A percentile compares a stretch with the other conserved stretches of the same genome.
Evolutionary conservation across 2,329 filamentous ascomycete genomes (phyloP).

Genomic region (Grosmannia clavigera): DNA sequence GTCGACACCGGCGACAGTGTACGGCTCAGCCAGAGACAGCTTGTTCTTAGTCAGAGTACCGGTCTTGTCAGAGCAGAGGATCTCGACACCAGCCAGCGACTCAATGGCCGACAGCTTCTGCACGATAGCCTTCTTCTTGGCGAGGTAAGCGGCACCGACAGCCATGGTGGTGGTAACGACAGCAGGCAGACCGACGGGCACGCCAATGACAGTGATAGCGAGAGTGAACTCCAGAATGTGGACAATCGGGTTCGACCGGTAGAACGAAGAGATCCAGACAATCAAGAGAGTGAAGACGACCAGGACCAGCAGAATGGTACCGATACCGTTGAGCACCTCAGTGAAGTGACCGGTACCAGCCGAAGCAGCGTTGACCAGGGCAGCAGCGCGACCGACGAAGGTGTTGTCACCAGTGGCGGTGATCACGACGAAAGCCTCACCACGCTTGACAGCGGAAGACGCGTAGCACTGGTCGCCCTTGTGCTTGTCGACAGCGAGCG

Average conservation of each 20-base stretch:
- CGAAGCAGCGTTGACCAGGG: slow-evolving; percentile 67
- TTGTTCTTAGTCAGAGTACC: slow-evolving; percentile 93
- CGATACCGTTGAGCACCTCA: slow-evolving; percentile 78
- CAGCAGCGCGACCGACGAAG: slow-evolving; percentile 79
- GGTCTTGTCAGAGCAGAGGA: slow-evolving; percentile 90
- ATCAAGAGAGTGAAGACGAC: slow-evolving; percentile 70
- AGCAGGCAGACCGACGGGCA: slow-evolving; percentile 83
- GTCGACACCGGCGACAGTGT: slow-evolving; percentile 69
- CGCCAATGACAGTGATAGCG: slow-evolving; percentile 82
- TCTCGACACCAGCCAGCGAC: slow-evolving; percentile 83
- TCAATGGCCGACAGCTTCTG: slow-evolving; percentile 89
- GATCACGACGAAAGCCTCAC: slow-evolving; percentile 71
- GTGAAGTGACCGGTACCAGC: slow-evolving; percentile 76
- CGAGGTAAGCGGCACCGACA: slow-evolving; percentile 81
- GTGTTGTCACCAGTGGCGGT: slow-evolving; percentile 81
- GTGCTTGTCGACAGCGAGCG: slow-evolving; percentile 82
- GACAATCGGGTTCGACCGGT: slow-evolving; percentile 72
- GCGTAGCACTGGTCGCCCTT: slow-evolving; percentile 69
- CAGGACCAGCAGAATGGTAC: slow-evolving; percentile 65
- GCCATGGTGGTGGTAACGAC: slow-evolving; percentile 94
- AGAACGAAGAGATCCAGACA: slow-evolving; percentile 81
- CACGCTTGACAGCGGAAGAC: slow-evolving; percentile 83
- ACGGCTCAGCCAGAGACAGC: slow-evolving; percentile 75
- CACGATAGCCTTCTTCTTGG: slow-evolving; percentile 86
- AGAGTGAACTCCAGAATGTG: slow-evolving; percentile 73